Percentiles rank a stretch among this genome's conserved stretches.
Conservation (phyloP, 192 early-diverging fungal genomes). For the Backusella macrospora region DNA sequence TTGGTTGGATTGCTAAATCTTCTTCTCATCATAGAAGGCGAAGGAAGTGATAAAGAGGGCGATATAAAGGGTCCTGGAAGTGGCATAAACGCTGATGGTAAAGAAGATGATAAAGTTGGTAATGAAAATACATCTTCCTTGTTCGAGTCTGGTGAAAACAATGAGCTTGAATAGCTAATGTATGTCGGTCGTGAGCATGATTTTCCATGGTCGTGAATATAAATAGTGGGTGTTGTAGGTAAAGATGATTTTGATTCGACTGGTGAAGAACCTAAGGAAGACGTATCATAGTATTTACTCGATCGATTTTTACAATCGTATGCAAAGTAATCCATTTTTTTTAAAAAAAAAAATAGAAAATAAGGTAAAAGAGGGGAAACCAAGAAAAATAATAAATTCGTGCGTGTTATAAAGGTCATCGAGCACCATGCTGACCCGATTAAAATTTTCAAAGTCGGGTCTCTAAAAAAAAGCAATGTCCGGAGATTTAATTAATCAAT, state of each 20-base stretch:
- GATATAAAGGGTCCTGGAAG: neutral
- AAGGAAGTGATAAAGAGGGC: constrained; percentile 19
- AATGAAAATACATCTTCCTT: neutral
- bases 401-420: neutral
- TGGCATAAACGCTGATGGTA: constrained; percentile 18
- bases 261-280: neutral
- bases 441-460: no score
- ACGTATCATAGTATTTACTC: neutral
- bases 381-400: neutral
- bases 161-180: constrained; percentile 13
- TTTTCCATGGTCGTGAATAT: neutral
- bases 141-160: neutral
- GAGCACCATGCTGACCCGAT: neutral
- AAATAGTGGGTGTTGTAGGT: constrained; percentile 19
- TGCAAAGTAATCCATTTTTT: constrained; percentile 30
- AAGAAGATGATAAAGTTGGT: constrained; percentile 10
- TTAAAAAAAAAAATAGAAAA: neutral
- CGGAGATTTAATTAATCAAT: neutral
- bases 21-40: neutral
- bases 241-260: constrained; percentile 8
- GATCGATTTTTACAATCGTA: constrained; percentile 4
- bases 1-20: constrained; percentile 6
- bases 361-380: neutral
- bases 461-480: neutral
- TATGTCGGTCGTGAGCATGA: neutral